Conservation (phyloP, 805 yeast genomes). For the Metschnikowia continentalis region DNA sequence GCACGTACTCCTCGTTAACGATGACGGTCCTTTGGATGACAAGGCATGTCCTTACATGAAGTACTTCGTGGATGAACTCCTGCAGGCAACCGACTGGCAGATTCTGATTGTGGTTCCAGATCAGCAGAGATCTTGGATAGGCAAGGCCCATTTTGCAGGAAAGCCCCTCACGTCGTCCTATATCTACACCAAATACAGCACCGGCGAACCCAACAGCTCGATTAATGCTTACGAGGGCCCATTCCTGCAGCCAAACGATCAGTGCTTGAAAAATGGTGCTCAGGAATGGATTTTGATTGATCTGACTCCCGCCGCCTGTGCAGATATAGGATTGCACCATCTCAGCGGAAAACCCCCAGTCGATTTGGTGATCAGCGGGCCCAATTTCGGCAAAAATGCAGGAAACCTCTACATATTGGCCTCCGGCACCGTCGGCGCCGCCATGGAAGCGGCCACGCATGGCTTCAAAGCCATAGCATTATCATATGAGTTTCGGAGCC, state of each 20-base stretch:
- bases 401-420: constrained; percentile 84
- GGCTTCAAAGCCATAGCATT: constrained; percentile 73
- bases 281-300: constrained; percentile 85
- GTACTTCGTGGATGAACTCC: constrained; percentile 68
- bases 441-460: constrained; percentile 84
- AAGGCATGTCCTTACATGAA: constrained; percentile 80
- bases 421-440: constrained; percentile 95
- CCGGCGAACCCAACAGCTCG: constrained; percentile 39
- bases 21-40: constrained; percentile 91
- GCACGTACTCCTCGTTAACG: constrained; percentile 73
- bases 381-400: constrained; percentile 92
- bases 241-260: neutral
- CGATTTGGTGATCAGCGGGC: constrained; percentile 90
- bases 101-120: constrained; percentile 80
- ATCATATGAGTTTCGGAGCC: constrained; percentile 72
- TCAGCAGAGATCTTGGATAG: constrained; percentile 91
- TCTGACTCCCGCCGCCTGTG: constrained; percentile 95
- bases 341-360: constrained; percentile 54
- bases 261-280: constrained; percentile 40
- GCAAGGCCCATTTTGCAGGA: constrained; percentile 93
- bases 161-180: constrained; percentile 56
- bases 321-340: constrained; percentile 84
- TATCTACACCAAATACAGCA: constrained; percentile 49
- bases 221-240: constrained; percentile 63
- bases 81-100: constrained; percentile 71